Evolutionary conservation across 257 asterid genomes (phyloP).

Genomic region (Solanum medicagineum): DNA sequence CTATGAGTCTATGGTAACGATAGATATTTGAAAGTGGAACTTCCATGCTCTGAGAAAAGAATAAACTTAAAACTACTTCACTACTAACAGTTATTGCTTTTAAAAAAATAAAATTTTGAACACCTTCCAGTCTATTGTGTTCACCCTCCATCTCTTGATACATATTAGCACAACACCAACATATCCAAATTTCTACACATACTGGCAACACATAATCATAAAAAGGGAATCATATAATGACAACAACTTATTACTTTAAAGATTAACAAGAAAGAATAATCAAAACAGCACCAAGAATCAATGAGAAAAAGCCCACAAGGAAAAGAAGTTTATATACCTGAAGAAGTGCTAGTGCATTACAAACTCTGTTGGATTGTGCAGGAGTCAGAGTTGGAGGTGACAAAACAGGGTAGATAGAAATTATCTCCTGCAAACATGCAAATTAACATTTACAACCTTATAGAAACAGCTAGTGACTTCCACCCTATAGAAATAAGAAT

Average conservation of each 20-base stretch:
- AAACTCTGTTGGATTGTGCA: conserved; percentile 21
- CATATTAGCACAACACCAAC: background rate
- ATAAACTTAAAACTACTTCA: background rate
- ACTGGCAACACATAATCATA: background rate
- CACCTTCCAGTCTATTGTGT: background rate
- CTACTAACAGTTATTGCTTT: background rate
- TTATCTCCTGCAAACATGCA: conserved; percentile 18
- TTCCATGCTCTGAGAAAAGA: background rate
- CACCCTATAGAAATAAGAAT: background rate
- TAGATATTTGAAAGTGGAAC: background rate
- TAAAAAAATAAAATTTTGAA: background rate
- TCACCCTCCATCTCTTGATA: background rate
- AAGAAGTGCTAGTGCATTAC: conserved; percentile 29
- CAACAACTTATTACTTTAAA: background rate
- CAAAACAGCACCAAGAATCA: background rate
- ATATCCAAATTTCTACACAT: background rate
- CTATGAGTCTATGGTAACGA: background rate
- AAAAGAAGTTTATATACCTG: conserved; percentile 17
- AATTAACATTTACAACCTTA: background rate
- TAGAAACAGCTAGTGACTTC: background rate
- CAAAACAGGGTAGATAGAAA: conserved; percentile 16
- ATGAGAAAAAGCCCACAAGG: background rate
- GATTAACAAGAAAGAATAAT: background rate
- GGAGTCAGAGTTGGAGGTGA: conserved; percentile 18
- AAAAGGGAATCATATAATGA: background rate